Evolutionary conservation across 2,329 filamentous ascomycete genomes (phyloP).

Genomic region (Nothophaeocryptopus gaeumannii): DNA sequence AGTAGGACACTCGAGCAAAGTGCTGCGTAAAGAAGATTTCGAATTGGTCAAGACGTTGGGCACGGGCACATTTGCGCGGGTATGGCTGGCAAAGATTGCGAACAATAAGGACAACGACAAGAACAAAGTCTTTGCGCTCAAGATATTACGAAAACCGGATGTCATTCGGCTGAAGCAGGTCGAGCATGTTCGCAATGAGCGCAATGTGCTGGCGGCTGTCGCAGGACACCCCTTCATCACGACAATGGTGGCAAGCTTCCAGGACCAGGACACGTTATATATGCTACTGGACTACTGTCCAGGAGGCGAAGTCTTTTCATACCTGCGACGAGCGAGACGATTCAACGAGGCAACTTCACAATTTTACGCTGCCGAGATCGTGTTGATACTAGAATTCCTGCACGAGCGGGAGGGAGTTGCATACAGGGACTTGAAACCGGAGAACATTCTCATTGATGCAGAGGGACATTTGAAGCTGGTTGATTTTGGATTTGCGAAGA

Average conservation of each 20-base stretch:
- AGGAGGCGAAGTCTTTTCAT: conserved; percentile 81
- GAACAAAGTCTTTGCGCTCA: conserved; percentile 72
- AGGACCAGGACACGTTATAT: conserved; percentile 74
- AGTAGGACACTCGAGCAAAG: conserved; percentile 47
- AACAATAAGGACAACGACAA: conserved; percentile 37
- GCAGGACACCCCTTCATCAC: conserved; percentile 83
- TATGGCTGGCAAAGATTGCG: conserved; percentile 70
- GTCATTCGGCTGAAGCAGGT: conserved; percentile 82
- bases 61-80: conserved; percentile 75
- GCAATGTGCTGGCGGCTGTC: conserved; percentile 72
- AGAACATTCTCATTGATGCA: conserved; percentile 75
- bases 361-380: conserved; percentile 82
- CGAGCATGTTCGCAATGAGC: conserved; percentile 81
- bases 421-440: conserved; percentile 78
- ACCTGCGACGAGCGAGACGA: conserved; percentile 71
- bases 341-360: conserved; percentile 76
- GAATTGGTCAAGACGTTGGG: conserved; percentile 71
- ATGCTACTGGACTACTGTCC: conserved; percentile 82
- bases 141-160: conserved; percentile 66
- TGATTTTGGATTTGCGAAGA: conserved; percentile 83
- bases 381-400: conserved; percentile 74
- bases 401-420: conserved; percentile 78
- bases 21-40: conserved; percentile 60
- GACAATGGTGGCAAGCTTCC: conserved; percentile 72
- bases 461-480: conserved; percentile 79